Conservation (phyloP, 345 rosid species). For the Luvunga scandens region DNA sequence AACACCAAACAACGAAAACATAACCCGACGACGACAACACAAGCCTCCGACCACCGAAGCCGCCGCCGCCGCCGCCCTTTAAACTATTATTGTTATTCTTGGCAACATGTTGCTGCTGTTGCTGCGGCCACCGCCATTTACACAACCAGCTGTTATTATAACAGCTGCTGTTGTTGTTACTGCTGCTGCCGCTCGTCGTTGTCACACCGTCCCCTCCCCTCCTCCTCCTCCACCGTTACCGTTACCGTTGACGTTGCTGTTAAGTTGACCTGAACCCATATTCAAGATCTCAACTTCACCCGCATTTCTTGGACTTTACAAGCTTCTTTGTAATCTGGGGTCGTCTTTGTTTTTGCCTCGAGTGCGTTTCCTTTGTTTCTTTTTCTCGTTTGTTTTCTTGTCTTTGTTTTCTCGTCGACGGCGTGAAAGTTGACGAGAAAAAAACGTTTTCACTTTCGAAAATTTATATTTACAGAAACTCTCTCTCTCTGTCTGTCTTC, state of each 20-base stretch:
- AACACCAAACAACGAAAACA: constrained; percentile 49
- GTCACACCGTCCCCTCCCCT: background rate
- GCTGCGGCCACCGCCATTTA: constrained; percentile 9
- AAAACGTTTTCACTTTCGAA: too few relatives aligned
- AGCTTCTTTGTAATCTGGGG: background rate
- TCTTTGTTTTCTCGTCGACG: background rate
- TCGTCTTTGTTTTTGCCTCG: background rate
- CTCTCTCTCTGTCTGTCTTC: too few relatives aligned
- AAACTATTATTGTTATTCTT: background rate
- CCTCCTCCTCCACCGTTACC: background rate
- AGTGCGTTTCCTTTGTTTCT: background rate
- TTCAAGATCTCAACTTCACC: background rate
- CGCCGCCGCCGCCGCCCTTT: constrained; percentile 25
- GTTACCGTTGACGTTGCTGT: background rate
- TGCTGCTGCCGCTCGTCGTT: background rate
- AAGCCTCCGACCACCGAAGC: constrained; percentile 26
- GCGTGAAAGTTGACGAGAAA: too few relatives aligned
- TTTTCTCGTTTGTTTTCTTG: background rate
- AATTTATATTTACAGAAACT: too few relatives aligned
- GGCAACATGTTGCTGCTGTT: background rate
- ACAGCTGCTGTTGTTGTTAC: constrained; percentile 1
- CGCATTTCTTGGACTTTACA: background rate
- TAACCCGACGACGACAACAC: constrained; percentile 40
- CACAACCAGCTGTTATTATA: constrained; percentile 10
- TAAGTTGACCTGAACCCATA: constrained; percentile 10